Evolutionary conservation across 73 alveolate species (phyloP).

Genomic region (Stentor coeruleus): DNA sequence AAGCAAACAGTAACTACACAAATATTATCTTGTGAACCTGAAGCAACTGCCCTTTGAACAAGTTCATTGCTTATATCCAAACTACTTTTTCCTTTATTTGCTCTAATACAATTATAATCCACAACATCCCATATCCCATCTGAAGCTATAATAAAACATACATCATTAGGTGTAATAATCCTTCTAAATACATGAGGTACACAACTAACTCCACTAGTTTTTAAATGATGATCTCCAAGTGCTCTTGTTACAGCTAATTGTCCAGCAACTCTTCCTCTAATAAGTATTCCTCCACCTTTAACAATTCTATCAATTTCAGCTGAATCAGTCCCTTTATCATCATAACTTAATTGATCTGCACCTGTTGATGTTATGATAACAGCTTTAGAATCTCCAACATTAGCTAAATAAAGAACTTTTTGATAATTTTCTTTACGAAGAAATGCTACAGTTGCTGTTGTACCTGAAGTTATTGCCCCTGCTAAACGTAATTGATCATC

Average conservation of each 20-base stretch:
- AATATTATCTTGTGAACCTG: constrained; percentile 46
- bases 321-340: constrained; percentile 41
- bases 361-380: constrained; percentile 28
- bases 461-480: constrained; percentile 37
- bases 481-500: constrained; percentile 38
- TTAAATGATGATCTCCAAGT: constrained; percentile 49
- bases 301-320: constrained; percentile 40
- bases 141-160: constrained; percentile 51
- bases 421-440: constrained; percentile 29
- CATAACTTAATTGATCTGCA: constrained; percentile 30
- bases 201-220: constrained; percentile 38
- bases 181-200: constrained; percentile 42
- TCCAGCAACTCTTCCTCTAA: constrained; percentile 42
- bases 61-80: constrained; percentile 34
- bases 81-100: not conserved
- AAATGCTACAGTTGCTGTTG: constrained; percentile 43
- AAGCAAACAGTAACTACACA: constrained; percentile 41
- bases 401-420: constrained; percentile 45
- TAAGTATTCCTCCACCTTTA: constrained; percentile 37
- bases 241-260: constrained; percentile 41
- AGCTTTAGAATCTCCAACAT: constrained; percentile 59
- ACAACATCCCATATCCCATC: constrained; percentile 64
- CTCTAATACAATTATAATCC: constrained; percentile 35
- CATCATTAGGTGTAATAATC: constrained; percentile 32
- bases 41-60: constrained; percentile 34